Percentiles rank a stretch among this genome's conserved stretches.
These are phyloP conservation scores for Epichloe baconii DNA, from an alignment of 2,329 filamentous ascomycete genomes.

Conservation along the genomic window DNA sequence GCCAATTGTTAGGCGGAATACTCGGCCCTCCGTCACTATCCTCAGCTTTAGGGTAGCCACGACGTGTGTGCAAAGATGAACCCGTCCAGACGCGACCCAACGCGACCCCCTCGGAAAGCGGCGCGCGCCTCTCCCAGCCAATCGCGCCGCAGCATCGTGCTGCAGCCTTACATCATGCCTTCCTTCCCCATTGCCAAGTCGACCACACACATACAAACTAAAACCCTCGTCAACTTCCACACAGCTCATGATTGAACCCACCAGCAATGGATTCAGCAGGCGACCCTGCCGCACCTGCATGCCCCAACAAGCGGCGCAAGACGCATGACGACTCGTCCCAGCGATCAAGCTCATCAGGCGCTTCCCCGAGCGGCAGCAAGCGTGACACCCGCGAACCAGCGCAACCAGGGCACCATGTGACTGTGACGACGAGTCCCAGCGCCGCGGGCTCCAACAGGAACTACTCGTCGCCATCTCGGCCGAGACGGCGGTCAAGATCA, in stretches of 20 bases:
- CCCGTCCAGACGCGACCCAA: too few species aligned
- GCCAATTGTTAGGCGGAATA: too few species aligned
- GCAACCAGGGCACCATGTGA: background rate
- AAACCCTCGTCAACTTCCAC: background rate
- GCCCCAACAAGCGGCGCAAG: constrained; percentile 21
- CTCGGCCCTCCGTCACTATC: too few species aligned
- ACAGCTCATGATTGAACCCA: background rate
- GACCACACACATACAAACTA: background rate
- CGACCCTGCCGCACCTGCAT: constrained; percentile 13
- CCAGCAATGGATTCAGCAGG: constrained; percentile 18
- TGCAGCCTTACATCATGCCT: background rate
- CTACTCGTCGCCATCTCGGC: constrained; percentile 16
- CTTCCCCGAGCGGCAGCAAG: constrained; percentile 1
- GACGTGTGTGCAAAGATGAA: too few species aligned
- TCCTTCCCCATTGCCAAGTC: constrained; percentile 1
- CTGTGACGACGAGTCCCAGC: constrained; percentile 9
- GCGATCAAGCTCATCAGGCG: constrained; percentile 13
- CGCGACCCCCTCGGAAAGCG: too few species aligned
- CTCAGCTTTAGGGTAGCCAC: too few species aligned
- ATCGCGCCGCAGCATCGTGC: background rate
- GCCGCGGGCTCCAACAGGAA: constrained; percentile 13
- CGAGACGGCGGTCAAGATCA: constrained; percentile 18
- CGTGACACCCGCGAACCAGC: background rate
- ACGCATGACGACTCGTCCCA: constrained; percentile 18
- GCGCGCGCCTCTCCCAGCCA: background rate